Base-by-base conservation (phyloP, 352 stramenopile species). In the Aphanomyces astaci region DNA sequence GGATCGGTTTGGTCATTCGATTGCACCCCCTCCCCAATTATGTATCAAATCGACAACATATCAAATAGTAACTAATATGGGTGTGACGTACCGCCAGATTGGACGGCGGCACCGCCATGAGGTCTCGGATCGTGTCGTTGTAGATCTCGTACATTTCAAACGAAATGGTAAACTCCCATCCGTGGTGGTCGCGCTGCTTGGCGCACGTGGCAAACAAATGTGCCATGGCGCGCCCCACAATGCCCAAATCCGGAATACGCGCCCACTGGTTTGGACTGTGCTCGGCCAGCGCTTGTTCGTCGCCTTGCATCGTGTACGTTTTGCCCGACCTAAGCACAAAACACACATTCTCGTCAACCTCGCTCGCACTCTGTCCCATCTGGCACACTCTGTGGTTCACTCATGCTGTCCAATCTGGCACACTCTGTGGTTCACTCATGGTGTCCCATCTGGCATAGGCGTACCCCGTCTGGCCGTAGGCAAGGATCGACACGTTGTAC, bases 121-220 rank as follows among this genome's bases (percentile, higher is more conserved):
- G 69, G 66, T 99, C 96, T 10, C 88, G 80, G 33, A 99, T 78
- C 15, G 95, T 90, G 75, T 99, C 96, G 66, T 99, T 99, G 83
- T 99, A 98, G 55, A 99, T 97, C 78, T 99, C 96, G 27, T 98
- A 81, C 73, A 99, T 84, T 71, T 94, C 85, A 28, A 94, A 56
- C 27, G 67, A 87, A 11, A 90, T 76, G 19, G 54, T 70, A 53
- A 92, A 93, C n/a, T 78, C 67, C 87, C 87, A 95, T 22, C 86
- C 84, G 31, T 82, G 89, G 22, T 82, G 89, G 22, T 75, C 75
- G 17, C 66, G 73, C 51, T 92, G 70, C 28, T 89, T 79, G 11
- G 77, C 77, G 31, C 90, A 84, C 7, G 76, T 78, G 4, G 77
- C 75, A 51, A 89, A 95, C 48, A 95, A 90, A 63, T 91, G 86